Evolutionary conservation across 805 yeast species (phyloP).

Genomic region (Saccharomyces jurei): DNA sequence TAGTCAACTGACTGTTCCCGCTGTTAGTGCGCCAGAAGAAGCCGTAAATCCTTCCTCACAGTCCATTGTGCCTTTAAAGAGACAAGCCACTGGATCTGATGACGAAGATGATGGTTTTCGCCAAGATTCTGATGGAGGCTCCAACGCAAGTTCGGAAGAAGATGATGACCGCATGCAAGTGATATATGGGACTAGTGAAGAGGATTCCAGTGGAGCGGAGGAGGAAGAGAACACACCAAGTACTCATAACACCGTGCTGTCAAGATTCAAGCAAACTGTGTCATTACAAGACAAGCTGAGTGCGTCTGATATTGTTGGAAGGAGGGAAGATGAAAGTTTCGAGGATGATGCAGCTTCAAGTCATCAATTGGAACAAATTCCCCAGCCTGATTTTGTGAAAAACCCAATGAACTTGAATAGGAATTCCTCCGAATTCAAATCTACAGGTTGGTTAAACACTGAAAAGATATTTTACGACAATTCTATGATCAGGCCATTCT

Average conservation of each 20-base stretch:
- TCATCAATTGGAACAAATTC: slow-evolving; percentile 60
- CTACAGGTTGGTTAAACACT: slow-evolving; percentile 27
- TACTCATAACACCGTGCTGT: slow-evolving; percentile 44
- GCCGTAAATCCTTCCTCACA: background rate
- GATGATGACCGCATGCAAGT: background rate
- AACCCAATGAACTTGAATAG: slow-evolving; percentile 13
- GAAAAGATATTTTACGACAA: slow-evolving; percentile 24
- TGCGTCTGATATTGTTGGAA: slow-evolving; percentile 10
- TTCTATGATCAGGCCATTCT: slow-evolving; percentile 20
- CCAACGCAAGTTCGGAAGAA: slow-evolving; percentile 15
- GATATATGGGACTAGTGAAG: slow-evolving; percentile 6
- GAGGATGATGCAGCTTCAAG: slow-evolving; percentile 7
- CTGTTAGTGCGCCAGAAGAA: background rate
- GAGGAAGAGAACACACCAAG: slow-evolving; percentile 5
- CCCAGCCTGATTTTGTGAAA: slow-evolving; percentile 55
- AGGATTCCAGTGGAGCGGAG: slow-evolving; percentile 2
- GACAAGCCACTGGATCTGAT: slow-evolving; percentile 11
- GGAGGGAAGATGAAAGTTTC: slow-evolving; percentile 14
- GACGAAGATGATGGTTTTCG: slow-evolving; percentile 2
- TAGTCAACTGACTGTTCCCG: slow-evolving; percentile 13
- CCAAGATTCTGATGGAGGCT: slow-evolving; percentile 8
- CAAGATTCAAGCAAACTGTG: slow-evolving; percentile 44
- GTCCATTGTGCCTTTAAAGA: slow-evolving; percentile 20
- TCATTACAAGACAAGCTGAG: slow-evolving; percentile 23
- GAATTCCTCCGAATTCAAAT: slow-evolving; percentile 33